These are phyloP conservation scores for Leptoxyphium fumago DNA, from an alignment of 2,329 filamentous ascomycete species.

Conservation along the genomic window DNA sequence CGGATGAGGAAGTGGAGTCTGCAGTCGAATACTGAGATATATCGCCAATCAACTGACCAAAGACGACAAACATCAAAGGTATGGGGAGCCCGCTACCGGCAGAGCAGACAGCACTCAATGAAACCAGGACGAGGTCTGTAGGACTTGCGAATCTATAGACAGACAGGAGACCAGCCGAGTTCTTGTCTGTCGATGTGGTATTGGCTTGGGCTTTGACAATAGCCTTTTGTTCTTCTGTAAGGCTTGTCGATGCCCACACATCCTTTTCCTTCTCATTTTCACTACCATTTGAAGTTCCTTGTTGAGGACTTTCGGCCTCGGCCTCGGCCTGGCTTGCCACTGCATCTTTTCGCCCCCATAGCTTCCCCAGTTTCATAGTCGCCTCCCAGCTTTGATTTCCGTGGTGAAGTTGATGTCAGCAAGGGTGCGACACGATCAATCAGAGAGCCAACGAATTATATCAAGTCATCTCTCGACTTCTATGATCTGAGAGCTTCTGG, in stretches of 20 bases:
- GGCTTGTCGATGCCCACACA: background rate
- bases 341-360: no score
- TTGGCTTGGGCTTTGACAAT: background rate
- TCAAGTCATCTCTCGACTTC: no score
- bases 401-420: no score
- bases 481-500: no score
- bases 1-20: constrained; percentile 4
- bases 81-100: constrained; percentile 11
- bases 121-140: constrained; percentile 22
- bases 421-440: no score
- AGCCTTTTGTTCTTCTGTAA: background rate
- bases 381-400: no score
- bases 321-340: background rate
- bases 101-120: constrained; percentile 16
- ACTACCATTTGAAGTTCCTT: background rate
- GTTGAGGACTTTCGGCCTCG: background rate
- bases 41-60: constrained; percentile 55
- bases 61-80: constrained; percentile 35
- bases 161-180: constrained; percentile 1
- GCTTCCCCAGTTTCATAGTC: no score
- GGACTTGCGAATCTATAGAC: constrained; percentile 25
- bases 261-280: background rate
- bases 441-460: no score
- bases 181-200: background rate
- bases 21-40: constrained; percentile 49